Conservation (phyloP, 345 rosid genomes). For the Syzygium grande region DNA sequence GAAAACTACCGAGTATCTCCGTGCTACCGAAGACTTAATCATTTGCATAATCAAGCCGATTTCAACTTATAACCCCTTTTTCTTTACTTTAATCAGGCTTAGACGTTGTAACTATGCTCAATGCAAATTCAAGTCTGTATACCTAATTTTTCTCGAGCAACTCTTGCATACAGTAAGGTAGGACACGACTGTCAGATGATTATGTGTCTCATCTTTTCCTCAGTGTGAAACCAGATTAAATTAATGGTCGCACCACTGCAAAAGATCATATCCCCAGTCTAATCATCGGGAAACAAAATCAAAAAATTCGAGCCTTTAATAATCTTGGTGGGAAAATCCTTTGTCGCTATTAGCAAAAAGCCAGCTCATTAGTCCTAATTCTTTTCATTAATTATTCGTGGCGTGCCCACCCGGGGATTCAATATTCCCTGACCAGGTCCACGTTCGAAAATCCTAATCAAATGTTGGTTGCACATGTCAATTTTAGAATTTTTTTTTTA, state of each 20-base stretch:
- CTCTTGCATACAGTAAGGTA: background rate
- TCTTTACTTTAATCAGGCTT: background rate
- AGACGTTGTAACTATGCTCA: background rate
- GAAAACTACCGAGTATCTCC: accelerated
- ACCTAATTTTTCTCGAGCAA: background rate
- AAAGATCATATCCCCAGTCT: background rate
- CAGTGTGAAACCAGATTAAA: background rate
- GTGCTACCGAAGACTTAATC: background rate
- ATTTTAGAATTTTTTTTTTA: background rate
- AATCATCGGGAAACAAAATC: background rate
- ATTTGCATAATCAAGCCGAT: background rate
- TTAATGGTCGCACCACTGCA: background rate
- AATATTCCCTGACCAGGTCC: background rate
- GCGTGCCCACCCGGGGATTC: background rate
- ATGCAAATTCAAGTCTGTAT: background rate
- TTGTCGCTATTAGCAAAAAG: background rate
- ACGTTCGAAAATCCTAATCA: background rate
- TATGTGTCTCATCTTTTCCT: background rate
- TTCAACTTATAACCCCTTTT: background rate
- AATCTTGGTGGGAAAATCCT: background rate
- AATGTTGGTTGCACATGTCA: background rate
- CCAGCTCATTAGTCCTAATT: background rate
- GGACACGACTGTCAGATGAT: accelerated
- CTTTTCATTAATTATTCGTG: background rate
- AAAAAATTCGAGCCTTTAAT: background rate